Evolutionary conservation across 1,284 basidiomycete genomes (phyloP), one percentile per base, ranked within the genome.

Genomic region (Entoloma clypeatum): DNA sequence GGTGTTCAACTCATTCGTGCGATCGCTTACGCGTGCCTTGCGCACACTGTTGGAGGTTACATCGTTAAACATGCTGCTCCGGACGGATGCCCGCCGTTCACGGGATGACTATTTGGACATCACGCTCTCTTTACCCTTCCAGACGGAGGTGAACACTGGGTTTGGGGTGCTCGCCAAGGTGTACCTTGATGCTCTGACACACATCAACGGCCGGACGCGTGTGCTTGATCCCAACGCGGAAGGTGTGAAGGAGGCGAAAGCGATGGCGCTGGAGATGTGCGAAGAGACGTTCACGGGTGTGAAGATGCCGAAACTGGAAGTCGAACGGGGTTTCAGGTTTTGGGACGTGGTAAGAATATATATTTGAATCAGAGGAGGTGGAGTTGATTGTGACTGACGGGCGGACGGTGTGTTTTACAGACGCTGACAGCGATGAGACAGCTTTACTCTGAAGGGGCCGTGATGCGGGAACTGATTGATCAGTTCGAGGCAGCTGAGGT

Each of bases 81-180:
- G 91, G 19, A 81, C 81, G 21, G 93, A 97, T 56, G 92, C 90
- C 14, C 79, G 86, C 32, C 75, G 91, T 34, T 77, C 78, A 34
- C 77, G 95, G 47, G 94, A 98, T 52, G 96, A 99, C 60, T 75
- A 91, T 51, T 70, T 97, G 50, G 96, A 98, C 62, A 86, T 99
- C 51, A 83, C 90, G 48, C 75, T 97, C 14, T 87, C 84, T 27
- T 71, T 95, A 24, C 92, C 92, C 5, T 97, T 99, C 80, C 94
- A 97, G 62, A 77, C 77, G 36, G 96, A 99, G 56, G 89, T 92
- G 49, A 98, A 97, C 71, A 99, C 96, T 1, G 95, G 95, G 7
- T 96, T 97, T 66, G 95, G 95, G 2, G 91, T 99, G 50, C 75
- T 99, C 4, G 90, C 91, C 29, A 99, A 99, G 72, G 95, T 92